phyloP scores from a whole-genome alignment of 352 stramenopile genomes.

The Globisporangium okanoganense region DNA sequence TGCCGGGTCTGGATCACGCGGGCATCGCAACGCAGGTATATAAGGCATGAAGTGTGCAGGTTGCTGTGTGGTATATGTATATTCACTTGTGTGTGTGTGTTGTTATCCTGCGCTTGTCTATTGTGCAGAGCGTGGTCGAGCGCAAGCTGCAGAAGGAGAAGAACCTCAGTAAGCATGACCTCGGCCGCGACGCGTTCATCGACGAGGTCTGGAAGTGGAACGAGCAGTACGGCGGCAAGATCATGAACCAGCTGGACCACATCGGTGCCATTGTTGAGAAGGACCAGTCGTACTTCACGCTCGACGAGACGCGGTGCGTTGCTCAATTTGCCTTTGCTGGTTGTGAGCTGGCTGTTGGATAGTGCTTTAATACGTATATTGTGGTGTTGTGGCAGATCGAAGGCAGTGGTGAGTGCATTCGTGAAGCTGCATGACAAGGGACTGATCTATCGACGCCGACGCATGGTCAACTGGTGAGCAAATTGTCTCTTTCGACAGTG shows the following conservation, averaged over 20 bases:
- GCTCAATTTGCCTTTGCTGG: constrained; percentile 53
- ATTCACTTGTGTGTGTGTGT: neutral
- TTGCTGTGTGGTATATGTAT: neutral
- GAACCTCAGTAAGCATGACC: constrained; percentile 88
- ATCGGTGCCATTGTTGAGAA: constrained; percentile 97
- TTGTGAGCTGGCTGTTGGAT: neutral
- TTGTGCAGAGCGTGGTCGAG: constrained; percentile 94
- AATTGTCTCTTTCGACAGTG: neutral
- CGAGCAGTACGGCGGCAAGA: constrained; percentile 94
- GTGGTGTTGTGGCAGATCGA: constrained; percentile 18
- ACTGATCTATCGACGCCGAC: constrained; percentile 94
- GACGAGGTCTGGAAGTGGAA: constrained; percentile 98
- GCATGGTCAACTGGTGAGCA: constrained; percentile 98
- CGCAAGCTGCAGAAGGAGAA: constrained; percentile 97
- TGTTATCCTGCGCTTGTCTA: neutral
- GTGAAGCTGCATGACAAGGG: constrained; percentile 95
- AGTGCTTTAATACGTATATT: neutral
- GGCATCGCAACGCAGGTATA: constrained; percentile 97
- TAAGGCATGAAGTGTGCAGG: neutral
- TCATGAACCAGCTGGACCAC: constrained; percentile 93
- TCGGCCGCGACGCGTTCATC: constrained; percentile 97
- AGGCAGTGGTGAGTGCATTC: constrained; percentile 63
- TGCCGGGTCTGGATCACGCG: constrained; percentile 97
- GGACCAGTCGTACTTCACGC: constrained; percentile 96
- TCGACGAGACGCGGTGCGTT: constrained; percentile 93